A percentile compares a stretch with the other conserved stretches of the same genome.
These are phyloP conservation scores for Scutellaria baicalensis DNA, from an alignment of 257 asterid species.

Conservation along the genomic window DNA sequence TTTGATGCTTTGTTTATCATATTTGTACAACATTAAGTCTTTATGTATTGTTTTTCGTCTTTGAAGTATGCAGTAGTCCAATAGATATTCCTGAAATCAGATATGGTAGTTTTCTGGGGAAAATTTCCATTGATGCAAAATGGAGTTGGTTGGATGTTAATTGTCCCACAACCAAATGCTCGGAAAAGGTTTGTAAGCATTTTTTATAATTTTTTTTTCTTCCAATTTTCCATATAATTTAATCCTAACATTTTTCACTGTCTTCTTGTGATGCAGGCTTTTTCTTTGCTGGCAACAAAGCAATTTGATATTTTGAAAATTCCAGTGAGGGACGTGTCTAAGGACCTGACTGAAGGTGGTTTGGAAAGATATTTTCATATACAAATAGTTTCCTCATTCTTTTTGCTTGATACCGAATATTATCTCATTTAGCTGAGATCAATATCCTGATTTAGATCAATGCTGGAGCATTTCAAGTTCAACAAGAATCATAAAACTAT, in stretches of 20 bases:
- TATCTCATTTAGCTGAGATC: neutral
- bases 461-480: too few species aligned
- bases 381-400: neutral
- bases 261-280: constrained; percentile 35
- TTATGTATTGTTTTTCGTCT: neutral
- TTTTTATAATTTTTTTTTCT: neutral
- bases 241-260: neutral
- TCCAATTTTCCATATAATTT: neutral
- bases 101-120: constrained; percentile 43
- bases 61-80: constrained; percentile 73
- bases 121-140: constrained; percentile 24
- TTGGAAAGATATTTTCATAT: neutral
- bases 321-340: constrained; percentile 48
- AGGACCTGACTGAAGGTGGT: constrained; percentile 53
- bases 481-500: neutral
- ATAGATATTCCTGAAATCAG: constrained; percentile 61
- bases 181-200: constrained; percentile 37
- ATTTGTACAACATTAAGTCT: constrained; percentile 2
- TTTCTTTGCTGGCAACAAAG: constrained; percentile 45
- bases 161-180: constrained; percentile 52
- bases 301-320: constrained; percentile 46
- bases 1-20: neutral
- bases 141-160: constrained; percentile 77
- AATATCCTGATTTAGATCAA: neutral
- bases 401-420: neutral